Percentiles rank a stretch among this genome's conserved stretches.
phyloP scores from a whole-genome alignment of 208 protist species.

The Trypanosoma boissoni region DNA sequence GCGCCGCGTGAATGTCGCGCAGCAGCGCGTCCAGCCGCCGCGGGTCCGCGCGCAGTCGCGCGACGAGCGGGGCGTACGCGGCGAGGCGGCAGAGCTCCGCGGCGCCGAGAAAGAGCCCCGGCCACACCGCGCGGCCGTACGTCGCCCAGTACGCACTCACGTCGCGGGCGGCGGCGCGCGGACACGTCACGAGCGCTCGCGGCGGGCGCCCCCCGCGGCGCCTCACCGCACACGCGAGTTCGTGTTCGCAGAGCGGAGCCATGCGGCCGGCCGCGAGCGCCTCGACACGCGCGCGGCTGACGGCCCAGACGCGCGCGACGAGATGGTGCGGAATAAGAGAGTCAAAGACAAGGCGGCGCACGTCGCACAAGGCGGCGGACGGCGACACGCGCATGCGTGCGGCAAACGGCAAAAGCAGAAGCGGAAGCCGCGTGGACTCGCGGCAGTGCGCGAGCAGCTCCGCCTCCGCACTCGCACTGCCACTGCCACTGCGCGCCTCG shows the following conservation, averaged over 20 bases:
- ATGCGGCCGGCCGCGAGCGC: slow-evolving; percentile 41
- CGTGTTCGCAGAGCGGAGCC: slow-evolving; percentile 48
- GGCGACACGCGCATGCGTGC: too few species aligned
- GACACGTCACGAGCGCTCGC: slow-evolving; percentile 34
- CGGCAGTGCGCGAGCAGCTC: slow-evolving; percentile 7
- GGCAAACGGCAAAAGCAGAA: slow-evolving; percentile 24
- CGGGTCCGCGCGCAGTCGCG: slow-evolving; percentile 11
- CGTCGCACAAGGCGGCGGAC: neutral
- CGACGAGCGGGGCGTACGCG: slow-evolving; percentile 43
- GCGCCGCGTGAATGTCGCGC: slow-evolving; percentile 23
- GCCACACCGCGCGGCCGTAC: slow-evolving; percentile 46
- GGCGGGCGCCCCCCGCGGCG: slow-evolving; percentile 31
- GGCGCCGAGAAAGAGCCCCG: slow-evolving; percentile 53
- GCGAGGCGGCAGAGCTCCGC: slow-evolving; percentile 72
- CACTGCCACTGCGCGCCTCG: neutral
- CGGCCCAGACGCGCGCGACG: slow-evolving; percentile 32
- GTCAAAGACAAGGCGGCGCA: slow-evolving; percentile 35
- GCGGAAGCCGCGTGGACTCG: slow-evolving; percentile 31
- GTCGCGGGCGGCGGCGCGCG: slow-evolving; percentile 26
- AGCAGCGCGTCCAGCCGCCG: slow-evolving; percentile 18
- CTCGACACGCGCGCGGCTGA: slow-evolving; percentile 23
- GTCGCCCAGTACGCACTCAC: slow-evolving; percentile 71
- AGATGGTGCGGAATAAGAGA: slow-evolving; percentile 29
- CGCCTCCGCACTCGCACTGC: slow-evolving; percentile 7
- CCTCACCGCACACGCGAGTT: slow-evolving; percentile 43